Percentiles rank a stretch among this genome's conserved stretches.
Conservation (phyloP, 2,329 filamentous ascomycete species). For the Sarocladium kiliense region DNA sequence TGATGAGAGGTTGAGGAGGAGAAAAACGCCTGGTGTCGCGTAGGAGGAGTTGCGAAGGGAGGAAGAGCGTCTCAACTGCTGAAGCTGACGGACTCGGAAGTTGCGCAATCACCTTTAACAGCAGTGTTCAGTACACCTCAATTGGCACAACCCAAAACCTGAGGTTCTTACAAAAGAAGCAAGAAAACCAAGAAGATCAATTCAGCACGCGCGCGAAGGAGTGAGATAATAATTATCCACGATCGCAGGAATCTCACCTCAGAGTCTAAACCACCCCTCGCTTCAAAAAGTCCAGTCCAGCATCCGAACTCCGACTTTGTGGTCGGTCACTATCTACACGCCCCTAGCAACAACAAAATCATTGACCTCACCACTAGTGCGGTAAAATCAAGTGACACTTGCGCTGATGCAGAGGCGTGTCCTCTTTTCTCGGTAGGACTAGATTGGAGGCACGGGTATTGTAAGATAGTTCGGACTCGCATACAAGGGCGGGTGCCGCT, state of each 20-base stretch:
- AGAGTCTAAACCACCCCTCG: background rate
- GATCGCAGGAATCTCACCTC: background rate
- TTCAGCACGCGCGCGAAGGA: background rate
- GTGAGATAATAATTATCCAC: background rate
- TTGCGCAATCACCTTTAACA: background rate
- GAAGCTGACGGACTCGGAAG: background rate
- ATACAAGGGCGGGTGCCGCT: background rate
- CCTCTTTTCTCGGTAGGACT: no score
- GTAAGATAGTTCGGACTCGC: background rate
- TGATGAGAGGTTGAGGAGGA: background rate
- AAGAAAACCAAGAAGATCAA: no score
- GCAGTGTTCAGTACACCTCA: background rate
- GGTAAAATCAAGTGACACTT: background rate
- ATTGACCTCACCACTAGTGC: conserved; percentile 3
- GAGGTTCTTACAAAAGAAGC: no score
- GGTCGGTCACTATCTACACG: background rate
- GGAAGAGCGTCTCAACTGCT: background rate
- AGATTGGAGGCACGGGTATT: background rate
- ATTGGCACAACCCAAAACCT: background rate
- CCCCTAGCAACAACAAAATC: background rate
- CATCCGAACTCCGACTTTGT: conserved; percentile 2
- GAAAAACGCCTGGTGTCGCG: no score
- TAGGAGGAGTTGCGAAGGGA: background rate
- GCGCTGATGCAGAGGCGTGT: background rate
- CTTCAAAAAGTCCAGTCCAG: background rate